Evolutionary conservation across 2,329 filamentous ascomycete genomes (phyloP), one percentile per base, ranked within the genome.

Genomic region (Elsinoe necatrix): DNA sequence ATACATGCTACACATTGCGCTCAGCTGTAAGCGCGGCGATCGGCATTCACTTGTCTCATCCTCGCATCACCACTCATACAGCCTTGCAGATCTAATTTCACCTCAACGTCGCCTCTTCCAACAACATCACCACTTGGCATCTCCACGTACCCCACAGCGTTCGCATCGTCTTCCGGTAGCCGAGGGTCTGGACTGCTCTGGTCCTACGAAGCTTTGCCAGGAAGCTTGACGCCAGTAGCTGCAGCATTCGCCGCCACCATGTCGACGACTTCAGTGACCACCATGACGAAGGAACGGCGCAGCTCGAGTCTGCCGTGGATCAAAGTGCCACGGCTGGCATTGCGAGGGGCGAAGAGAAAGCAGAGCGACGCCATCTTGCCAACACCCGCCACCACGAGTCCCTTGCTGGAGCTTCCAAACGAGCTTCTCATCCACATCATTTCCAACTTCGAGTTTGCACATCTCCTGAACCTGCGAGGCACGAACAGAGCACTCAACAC

Each of bases 251-350:
- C n/a, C n/a, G 16, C 16, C 14, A 9, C n/a, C 52, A 48, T 14
- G 11, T 48, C 48, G 54, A 16, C 54, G 25, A 56, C 41, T 14
- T 48, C 54, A 11, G 27, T 41, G 2, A 16, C 37, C 11, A 56
- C 54, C 23, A 56, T 47, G 43, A 27, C n/a, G 23, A 51, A 51
- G 37, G 35, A 57, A 37, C 20, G 56, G 12, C 34, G 47, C 20
- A 57, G 41, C 43, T 57, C 56, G 7, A 54, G 37, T 35, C 20
- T 51, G 29, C 45, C 56, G 11, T 57, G 45, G 56, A 51, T 57
- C 12, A 57, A 57, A 34, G 43, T 54, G 18, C 43, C 47, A 12
- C 27, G 37, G 37, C 27, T 57, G 16, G 35, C 56, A 12, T 25
- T 57, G 9, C 34, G 56, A 41, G 37, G 54, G 9, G 41, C 45